Evolutionary conservation across 805 yeast genomes (phyloP).

Genomic region (Yarrowia alimentaria): DNA sequence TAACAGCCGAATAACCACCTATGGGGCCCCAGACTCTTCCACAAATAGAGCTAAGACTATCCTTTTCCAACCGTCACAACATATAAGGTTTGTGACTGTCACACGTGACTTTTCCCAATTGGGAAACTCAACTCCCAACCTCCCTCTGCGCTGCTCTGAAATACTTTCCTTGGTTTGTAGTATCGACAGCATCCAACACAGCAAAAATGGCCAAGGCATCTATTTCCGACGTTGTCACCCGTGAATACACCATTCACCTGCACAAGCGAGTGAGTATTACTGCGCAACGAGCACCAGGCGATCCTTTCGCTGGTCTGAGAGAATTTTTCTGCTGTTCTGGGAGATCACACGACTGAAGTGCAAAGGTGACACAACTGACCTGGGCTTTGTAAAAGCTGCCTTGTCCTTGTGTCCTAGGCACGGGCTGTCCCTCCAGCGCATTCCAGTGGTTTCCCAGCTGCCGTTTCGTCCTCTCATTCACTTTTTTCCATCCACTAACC

Average conservation of each 20-base stretch:
- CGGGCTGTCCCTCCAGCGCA: neutral
- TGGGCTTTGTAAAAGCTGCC: no score
- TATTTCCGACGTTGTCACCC: conserved; percentile 98
- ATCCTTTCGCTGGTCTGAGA: neutral
- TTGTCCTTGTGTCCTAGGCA: no score
- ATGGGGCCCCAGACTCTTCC: no score
- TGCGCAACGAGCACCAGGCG: neutral
- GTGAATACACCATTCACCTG: conserved; percentile 99
- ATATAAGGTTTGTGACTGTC: conserved; percentile 19
- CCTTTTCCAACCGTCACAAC: no score
- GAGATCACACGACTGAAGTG: no score
- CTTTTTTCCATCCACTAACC: neutral
- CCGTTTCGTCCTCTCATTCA: neutral
- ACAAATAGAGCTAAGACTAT: no score
- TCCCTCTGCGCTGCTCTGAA: conserved; percentile 15
- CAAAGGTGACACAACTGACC: no score
- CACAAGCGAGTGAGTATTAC: conserved; percentile 89
- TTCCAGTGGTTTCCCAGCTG: no score
- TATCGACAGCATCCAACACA: conserved; percentile 29
- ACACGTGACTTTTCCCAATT: conserved; percentile 14
- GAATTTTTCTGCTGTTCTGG: no score
- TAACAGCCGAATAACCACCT: no score
- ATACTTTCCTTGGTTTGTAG: conserved; percentile 21
- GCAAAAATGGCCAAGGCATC: conserved; percentile 60
- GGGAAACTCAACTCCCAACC: conserved; percentile 6